Percentiles rank a stretch among this genome's conserved stretches.
Evolutionary conservation across 192 early-diverging fungal species (phyloP).

Genomic region (Glomus cerebriforme): DNA sequence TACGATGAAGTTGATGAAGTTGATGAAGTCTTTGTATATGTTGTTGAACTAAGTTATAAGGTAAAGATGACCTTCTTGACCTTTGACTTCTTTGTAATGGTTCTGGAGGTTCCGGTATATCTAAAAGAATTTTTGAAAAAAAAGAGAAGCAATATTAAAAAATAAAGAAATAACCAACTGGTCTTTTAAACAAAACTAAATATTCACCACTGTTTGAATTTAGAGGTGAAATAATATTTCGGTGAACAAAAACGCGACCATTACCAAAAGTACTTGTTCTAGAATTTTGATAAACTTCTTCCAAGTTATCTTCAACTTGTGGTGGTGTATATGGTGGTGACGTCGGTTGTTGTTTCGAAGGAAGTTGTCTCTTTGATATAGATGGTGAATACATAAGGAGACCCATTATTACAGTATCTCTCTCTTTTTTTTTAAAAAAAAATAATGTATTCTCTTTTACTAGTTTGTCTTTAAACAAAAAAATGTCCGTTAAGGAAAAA

Average conservation of each 20-base stretch:
- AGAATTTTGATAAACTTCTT: slow-evolving; percentile 1
- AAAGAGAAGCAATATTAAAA: no score
- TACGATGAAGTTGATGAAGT: slow-evolving; percentile 30
- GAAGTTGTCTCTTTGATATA: slow-evolving; percentile 23
- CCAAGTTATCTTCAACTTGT: not conserved
- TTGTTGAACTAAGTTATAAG: slow-evolving; percentile 20
- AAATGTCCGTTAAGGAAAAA: not conserved
- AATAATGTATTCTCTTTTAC: not conserved
- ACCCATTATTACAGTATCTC: slow-evolving; percentile 25
- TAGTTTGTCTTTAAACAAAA: not conserved
- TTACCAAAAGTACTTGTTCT: slow-evolving; percentile 26
- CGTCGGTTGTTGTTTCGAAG: slow-evolving; percentile 10
- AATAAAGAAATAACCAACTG: not conserved
- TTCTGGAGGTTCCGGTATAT: not conserved
- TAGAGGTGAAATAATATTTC: not conserved
- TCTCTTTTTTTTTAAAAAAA: not conserved
- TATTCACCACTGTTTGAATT: not conserved
- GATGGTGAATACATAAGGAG: slow-evolving; percentile 31
- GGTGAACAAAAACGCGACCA: slow-evolving; percentile 9
- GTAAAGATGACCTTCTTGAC: not conserved
- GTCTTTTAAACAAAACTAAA: not conserved
- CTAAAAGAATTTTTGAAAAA: not conserved
- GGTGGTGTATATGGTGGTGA: not conserved
- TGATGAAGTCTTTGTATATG: slow-evolving; percentile 29
- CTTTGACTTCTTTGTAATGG: not conserved